These are phyloP conservation scores for Suillus hirtellus DNA, from an alignment of 768 basidiomycete genomes.

Conservation along the genomic window DNA sequence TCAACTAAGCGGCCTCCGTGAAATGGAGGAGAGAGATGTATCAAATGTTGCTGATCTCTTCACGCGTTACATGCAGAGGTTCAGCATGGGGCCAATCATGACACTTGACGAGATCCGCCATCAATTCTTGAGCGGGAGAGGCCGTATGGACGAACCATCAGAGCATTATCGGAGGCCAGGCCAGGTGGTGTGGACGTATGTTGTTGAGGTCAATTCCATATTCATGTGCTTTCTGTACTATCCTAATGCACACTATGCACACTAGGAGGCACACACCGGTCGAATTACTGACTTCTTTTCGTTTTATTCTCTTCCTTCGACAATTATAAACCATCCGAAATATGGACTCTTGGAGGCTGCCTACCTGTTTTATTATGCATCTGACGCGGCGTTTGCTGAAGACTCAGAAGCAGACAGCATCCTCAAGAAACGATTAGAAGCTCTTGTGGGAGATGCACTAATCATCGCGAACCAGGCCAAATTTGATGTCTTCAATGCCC, in stretches of 20 bases:
- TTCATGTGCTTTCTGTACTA: background rate
- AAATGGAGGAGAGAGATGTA: constrained; percentile 85
- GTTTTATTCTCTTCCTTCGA: constrained; percentile 95
- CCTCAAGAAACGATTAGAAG: constrained; percentile 68
- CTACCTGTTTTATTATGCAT: constrained; percentile 95
- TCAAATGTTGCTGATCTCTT: constrained; percentile 69
- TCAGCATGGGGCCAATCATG: constrained; percentile 78
- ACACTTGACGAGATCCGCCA: constrained; percentile 79
- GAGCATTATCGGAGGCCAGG: constrained; percentile 51
- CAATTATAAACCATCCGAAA: constrained; percentile 78
- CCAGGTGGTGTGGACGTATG: constrained; percentile 95
- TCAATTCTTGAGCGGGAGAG: constrained; percentile 85
- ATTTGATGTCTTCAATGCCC: constrained; percentile 95
- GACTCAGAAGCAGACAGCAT: constrained; percentile 59
- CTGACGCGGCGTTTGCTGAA: constrained; percentile 66
- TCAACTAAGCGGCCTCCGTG: constrained; percentile 67
- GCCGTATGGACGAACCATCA: constrained; percentile 43
- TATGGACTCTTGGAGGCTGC: constrained; percentile 83
- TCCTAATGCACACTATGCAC: constrained; percentile 8
- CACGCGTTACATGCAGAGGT: constrained; percentile 78
- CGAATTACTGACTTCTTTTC: constrained; percentile 95
- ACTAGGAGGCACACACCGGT: constrained; percentile 76
- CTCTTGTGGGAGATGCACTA: constrained; percentile 78
- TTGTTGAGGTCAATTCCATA: constrained; percentile 73
- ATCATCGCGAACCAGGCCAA: constrained; percentile 78